Base-by-base conservation (phyloP, 2,329 filamentous ascomycete species). In the Xylaria polymorpha region DNA sequence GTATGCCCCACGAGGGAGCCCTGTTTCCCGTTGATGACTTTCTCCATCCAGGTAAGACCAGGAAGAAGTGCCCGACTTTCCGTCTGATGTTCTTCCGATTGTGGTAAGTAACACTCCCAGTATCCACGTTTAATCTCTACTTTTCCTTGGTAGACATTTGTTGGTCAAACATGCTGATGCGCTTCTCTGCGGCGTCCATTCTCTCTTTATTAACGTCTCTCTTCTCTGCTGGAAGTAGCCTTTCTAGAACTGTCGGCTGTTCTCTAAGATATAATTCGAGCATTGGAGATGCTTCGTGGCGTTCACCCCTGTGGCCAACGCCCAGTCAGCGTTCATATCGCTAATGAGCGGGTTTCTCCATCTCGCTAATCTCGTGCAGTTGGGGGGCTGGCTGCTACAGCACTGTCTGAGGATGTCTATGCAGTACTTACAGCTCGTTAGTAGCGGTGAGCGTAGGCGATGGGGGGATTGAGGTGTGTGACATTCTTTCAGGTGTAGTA, bases 21-120 rank as follows among this genome's bases (percentile, higher is more conserved):
- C 48, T 32, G 15, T 44, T 58, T 65, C 29, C 56, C 14, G 55
- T 39, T 43, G 9, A 57, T 15, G 51, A 37, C 35, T 55, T 57
- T 43, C 35, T 58, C 35, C n/a, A 44, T 48, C 37, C 32, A 6
- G 20, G 25, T 58, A 51, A 43, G 39, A 39, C 37, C 35, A 41
- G 57, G 62, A 48, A 55, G 59, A 59, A 51, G 37, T 41, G 15
- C 37, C 58, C 67, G 61, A 18, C 22, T 46, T 53, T 48, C 59
- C 67, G 55, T 53, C 67, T 32, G 48, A 22, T 32, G n/a, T 51
- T 57, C 25, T 59, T 66, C 66, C 57, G 10, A 61, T 61, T 53
- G 2, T 39, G 37, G 48, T 43, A 55, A 55, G 46, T 55, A 51
- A 22, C 46, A 35, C 60, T 48, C 56, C 9, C 14, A 20, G 15